Base-by-base conservation (phyloP, 1,139 yeast species). In the Nadsonia commutata region DNA sequence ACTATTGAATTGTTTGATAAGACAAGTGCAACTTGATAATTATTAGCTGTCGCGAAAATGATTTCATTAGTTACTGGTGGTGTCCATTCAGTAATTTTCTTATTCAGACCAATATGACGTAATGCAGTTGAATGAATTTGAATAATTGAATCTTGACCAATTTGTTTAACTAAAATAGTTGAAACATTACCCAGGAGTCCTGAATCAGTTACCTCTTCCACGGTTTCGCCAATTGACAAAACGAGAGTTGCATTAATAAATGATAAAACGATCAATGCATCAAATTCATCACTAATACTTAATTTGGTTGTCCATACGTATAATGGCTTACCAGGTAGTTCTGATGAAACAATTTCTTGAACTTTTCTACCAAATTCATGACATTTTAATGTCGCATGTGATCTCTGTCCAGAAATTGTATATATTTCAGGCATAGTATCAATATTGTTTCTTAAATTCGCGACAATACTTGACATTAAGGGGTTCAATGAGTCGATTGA, bases 21-120 rank as follows among this genome's bases (percentile, higher is more conserved):
- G 0, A 78, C 86, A 7, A 90, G 55, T 0, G 74, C 74, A 0
- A 88, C 66, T 58, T 90, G 97, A 18, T 72, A 69, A 37, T 70
- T 67, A 36, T 84, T 84, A 2, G 80, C 63, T 1, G 84, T 60
- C 0, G 88, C 80, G 21, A 67, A 63, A 0, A 72, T 55, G 37
- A 90, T 70, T 23, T 72, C 66, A 16, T 80, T 75, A 5, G 94
- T 94, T 0, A 80, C 79, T 0, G 95, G 94, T 1, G 95, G 85
- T 37, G 63, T 68, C 98, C 98, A 90, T 50, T 82, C 82, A 9
- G 6, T 75, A 3, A 61, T 54, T 33, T 61, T 63, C 3, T 52
- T 47, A 43, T 56, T 55, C 23, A 66, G 65, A 3, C 65, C 59
- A 2, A 86, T 66, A 52, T 82, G 88, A 17, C 80, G 68, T 22